Evolutionary conservation across 345 rosid species (phyloP), one percentile per base, ranked within the genome.

Genomic region (Iberis pinnata): DNA sequence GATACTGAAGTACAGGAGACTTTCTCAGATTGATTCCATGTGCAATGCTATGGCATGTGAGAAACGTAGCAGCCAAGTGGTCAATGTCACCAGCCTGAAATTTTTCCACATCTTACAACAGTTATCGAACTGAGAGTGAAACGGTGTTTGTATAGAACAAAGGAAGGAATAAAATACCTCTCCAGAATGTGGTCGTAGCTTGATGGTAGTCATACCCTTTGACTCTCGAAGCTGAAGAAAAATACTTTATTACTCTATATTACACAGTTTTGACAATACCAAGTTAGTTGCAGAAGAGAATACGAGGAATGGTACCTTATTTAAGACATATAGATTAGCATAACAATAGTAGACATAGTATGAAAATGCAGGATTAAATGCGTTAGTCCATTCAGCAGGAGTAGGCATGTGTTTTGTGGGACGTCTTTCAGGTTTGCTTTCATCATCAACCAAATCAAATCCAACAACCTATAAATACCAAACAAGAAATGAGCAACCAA

Each of bases 391-490:
- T 53, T 93, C 89, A 60, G 73, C 79, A n/a, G 99, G 99, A 24
- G 99, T 88, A 41, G 99, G 97, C 99, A 93, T 93, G 78, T 93
- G 99, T 69, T 93, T 93, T 6, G 97, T 93, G 31, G 97, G 99
- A 39, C 99, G 97, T 56, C 99, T 86, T 79, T 93, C 97, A 49
- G 99, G 97, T 72, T 93, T 93, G 78, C 92, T 93, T 76, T 93
- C 99, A 63, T 93, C 97, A 70, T 93, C 99, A 9, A 93, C 99
- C 74, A 93, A 65, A 76, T 93, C 99, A 67, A 93, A 68, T 9
- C 99, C 99, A 71, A 93, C 99, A 56, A 93, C 99, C 99, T 93
- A 68, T n/a, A 71, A 44, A 18, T 10, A 25, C 60, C n/a, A n/a
- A n/a, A n/a, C n/a, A n/a, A n/a, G n/a, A n/a, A n/a, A n/a, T n/a